phyloP scores from a whole-genome alignment of 768 basidiomycete species.

The Lactarius psammicola region DNA sequence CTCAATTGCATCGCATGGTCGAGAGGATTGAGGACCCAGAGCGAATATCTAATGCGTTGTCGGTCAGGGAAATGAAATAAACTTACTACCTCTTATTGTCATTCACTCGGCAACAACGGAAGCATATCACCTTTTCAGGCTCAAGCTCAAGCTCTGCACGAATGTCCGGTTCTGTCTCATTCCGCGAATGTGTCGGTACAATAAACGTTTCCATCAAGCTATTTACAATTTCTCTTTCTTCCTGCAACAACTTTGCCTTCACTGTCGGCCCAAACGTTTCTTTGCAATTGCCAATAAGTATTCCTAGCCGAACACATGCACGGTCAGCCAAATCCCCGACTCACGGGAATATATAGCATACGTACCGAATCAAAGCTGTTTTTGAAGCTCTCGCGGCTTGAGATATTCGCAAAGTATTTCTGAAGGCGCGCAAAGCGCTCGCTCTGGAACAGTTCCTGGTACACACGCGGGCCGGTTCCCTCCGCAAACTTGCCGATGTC shows the following conservation, averaged over 20 bases:
- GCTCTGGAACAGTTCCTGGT: slow-evolving; percentile 39
- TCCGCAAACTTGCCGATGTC: slow-evolving; percentile 47
- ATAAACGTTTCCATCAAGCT: background rate
- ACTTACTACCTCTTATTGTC: too few relatives aligned
- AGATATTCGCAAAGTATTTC: slow-evolving; percentile 46
- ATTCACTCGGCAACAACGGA: too few relatives aligned
- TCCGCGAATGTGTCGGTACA: too few relatives aligned
- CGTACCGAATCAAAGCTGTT: slow-evolving; percentile 51
- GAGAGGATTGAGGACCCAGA: too few relatives aligned
- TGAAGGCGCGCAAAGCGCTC: slow-evolving; percentile 47
- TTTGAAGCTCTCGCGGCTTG: slow-evolving; percentile 50
- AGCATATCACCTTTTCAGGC: too few relatives aligned
- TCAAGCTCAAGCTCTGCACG: too few relatives aligned
- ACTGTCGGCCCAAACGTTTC: background rate
- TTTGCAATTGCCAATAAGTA: background rate
- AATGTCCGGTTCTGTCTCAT: too few relatives aligned
- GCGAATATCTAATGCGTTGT: too few relatives aligned
- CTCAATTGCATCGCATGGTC: too few relatives aligned
- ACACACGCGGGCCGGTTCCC: slow-evolving; percentile 43
- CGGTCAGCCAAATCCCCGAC: background rate
- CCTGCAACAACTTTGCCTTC: background rate
- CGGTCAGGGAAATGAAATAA: too few relatives aligned
- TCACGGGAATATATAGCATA: background rate
- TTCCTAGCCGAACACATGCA: background rate
- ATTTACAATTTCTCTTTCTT: background rate